These are phyloP conservation scores for Geotrichum reessii DNA, from an alignment of 1,139 yeast species.

Conservation along the genomic window DNA sequence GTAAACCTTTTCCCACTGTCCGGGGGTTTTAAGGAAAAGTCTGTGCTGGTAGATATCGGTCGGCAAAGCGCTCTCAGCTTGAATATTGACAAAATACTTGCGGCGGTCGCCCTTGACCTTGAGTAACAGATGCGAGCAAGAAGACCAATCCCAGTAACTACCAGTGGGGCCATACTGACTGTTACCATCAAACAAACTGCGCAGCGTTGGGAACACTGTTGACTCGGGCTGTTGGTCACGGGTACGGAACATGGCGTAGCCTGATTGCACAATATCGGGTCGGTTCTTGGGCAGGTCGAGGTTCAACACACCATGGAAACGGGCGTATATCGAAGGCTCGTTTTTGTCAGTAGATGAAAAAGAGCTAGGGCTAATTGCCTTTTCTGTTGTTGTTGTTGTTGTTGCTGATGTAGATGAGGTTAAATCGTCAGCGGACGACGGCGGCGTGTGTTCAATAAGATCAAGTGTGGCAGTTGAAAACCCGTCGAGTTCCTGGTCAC, in stretches of 20 bases:
- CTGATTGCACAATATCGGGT: constrained; percentile 65
- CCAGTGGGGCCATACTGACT: constrained; percentile 21
- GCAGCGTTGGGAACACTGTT: constrained; percentile 25
- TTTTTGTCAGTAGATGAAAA: not conserved
- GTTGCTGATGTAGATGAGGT: too few species aligned
- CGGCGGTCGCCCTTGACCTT: constrained; percentile 71
- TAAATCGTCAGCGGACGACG: constrained; percentile 21
- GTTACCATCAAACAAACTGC: constrained; percentile 31
- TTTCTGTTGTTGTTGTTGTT: not conserved
- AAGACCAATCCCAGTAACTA: constrained; percentile 55
- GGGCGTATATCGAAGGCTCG: constrained; percentile 22
- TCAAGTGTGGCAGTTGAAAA: constrained; percentile 60
- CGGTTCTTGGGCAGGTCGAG: constrained; percentile 67
- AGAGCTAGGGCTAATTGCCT: not conserved
- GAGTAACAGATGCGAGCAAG: constrained; percentile 53
- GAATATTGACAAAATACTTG: constrained; percentile 72
- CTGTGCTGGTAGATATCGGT: constrained; percentile 83
- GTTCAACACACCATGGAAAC: constrained; percentile 66
- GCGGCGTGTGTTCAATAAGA: constrained; percentile 32
- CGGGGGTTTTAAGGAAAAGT: constrained; percentile 64
- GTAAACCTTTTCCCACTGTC: constrained; percentile 79
- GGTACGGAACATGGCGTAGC: constrained; percentile 86
- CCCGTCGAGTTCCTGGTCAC: constrained; percentile 75
- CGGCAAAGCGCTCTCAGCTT: constrained; percentile 70
- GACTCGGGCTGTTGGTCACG: constrained; percentile 42